Evolutionary conservation across 768 basidiomycete species (phyloP).

Genomic region (Tylopilus rubrobrunneus): DNA sequence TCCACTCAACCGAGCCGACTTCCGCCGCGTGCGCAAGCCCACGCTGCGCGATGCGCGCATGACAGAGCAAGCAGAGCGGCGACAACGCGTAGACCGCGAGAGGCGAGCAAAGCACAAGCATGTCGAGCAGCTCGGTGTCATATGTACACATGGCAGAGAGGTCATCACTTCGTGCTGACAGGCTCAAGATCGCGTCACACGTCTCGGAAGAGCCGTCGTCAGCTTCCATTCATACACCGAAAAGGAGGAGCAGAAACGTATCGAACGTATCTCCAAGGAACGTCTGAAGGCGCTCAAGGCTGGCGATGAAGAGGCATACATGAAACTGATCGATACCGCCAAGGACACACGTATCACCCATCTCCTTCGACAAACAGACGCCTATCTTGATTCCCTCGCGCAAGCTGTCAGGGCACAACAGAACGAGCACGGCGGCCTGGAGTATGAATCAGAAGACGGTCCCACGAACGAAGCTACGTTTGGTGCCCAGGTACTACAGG

Average conservation of each 20-base stretch:
- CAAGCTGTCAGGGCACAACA: constrained; percentile 94
- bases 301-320: constrained; percentile 98
- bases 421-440: constrained; percentile 51
- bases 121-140: constrained; percentile 85
- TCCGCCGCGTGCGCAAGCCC: constrained; percentile 82
- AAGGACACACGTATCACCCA: constrained; percentile 99
- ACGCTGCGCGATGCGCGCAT: constrained; percentile 83
- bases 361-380: constrained; percentile 87
- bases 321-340: constrained; percentile 97
- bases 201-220: constrained; percentile 74
- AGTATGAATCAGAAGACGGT: constrained; percentile 61
- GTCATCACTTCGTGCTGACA: constrained; percentile 70
- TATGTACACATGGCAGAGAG: constrained; percentile 78
- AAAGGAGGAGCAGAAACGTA: constrained; percentile 96
- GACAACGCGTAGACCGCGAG: constrained; percentile 90
- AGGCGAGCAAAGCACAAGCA: constrained; percentile 95
- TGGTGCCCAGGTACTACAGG: constrained; percentile 71
- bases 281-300: constrained; percentile 96
- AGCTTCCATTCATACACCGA: constrained; percentile 82
- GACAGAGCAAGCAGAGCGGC: constrained; percentile 86
- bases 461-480: constrained; percentile 86
- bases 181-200: too few species aligned
- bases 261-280: constrained; percentile 94
- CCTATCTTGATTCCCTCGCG: constrained; percentile 91
- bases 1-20: constrained; percentile 87